Evolutionary conservation across 805 yeast genomes (phyloP).

Genomic region (Metschnikowia aberdeeniae): DNA sequence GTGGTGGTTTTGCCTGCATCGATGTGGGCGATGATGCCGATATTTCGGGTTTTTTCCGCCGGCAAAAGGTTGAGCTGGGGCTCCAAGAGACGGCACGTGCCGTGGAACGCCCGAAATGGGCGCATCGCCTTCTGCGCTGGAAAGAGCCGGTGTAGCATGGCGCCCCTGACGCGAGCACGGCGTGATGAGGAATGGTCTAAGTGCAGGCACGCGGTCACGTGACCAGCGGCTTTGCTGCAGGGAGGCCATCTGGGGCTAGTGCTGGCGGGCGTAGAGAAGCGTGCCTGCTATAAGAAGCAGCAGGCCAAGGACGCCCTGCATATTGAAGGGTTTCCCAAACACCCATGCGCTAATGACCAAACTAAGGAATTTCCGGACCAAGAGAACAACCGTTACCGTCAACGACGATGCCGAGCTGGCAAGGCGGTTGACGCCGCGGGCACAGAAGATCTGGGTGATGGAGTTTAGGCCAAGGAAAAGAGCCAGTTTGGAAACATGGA

Average conservation of each 20-base stretch:
- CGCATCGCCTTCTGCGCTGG: background rate
- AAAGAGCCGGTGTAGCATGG: background rate
- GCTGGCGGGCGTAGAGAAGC: constrained; percentile 31
- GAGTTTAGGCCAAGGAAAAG: constrained; percentile 17
- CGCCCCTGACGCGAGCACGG: too few species aligned
- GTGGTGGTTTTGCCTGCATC: constrained; percentile 99
- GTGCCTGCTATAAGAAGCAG: constrained; percentile 54
- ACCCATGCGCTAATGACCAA: constrained; percentile 51
- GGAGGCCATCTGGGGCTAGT: background rate
- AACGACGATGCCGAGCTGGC: constrained; percentile 57
- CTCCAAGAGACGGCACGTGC: constrained; percentile 1
- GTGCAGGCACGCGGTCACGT: too few species aligned
- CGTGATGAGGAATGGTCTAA: too few species aligned
- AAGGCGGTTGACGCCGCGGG: constrained; percentile 62
- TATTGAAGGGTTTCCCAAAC: constrained; percentile 44
- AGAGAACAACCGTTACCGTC: constrained; percentile 56
- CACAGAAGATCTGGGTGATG: constrained; percentile 43
- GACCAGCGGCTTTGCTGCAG: too few species aligned
- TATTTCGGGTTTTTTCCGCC: constrained; percentile 57
- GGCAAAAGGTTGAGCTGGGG: constrained; percentile 26
- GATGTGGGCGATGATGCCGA: constrained; percentile 97
- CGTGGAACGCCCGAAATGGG: constrained; percentile 1
- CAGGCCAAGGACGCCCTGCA: constrained; percentile 45
- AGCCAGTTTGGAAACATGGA: constrained; percentile 13
- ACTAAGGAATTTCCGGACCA: constrained; percentile 59